Base-by-base conservation (phyloP, 2,329 filamentous ascomycete genomes). In the Dactylellina cionopaga region DNA sequence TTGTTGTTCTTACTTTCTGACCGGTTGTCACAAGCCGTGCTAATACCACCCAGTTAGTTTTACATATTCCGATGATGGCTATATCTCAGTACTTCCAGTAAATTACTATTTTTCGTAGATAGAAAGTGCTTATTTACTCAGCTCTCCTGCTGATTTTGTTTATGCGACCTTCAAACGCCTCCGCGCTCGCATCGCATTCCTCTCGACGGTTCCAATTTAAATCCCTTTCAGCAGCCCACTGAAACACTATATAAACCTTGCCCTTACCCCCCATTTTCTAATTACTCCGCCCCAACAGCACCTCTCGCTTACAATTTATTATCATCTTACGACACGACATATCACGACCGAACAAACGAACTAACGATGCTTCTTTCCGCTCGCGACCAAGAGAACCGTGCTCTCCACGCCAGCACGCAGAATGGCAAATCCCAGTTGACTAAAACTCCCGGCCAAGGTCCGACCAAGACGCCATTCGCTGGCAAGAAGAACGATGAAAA, bases 371-470 rank as follows among this genome's bases (percentile, higher is more conserved):
- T 92, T 79, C 90, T 91, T 72, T 85, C 89, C 78, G 80, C 79
- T 27, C 87, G 88, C 77, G 91, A 96, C 81, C 92, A 96, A 82
- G 93, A 97, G 81, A 97, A 97, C 81, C 82, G 92, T 80, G 86
- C 92, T 77, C 88, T 92, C 79, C 62, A 49, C 41, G 63, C 24
- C 17, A 41, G 25, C 35, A 13, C 41, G 11, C 69, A 73, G 35
- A 60, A 52, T 33, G 54, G 46, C 37, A 73, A 84, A 83, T 49
- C 46, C 66, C 81, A 89, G 56, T 83, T 84, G 69, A 87, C 91
- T 62, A 96, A 94, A 82, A 96, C 92, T 25, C 92, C 92, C 0
- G 90, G 88, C 63, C 85, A 87, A 68, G 88, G 88, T 25, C 89
- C 85, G 75, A 89, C 90, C 6, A 96, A 96, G 81, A 96, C 92